These are phyloP conservation scores for Aspergillus quadrilineatus DNA, from an alignment of 2,329 filamentous ascomycete genomes.

Conservation along the genomic window DNA sequence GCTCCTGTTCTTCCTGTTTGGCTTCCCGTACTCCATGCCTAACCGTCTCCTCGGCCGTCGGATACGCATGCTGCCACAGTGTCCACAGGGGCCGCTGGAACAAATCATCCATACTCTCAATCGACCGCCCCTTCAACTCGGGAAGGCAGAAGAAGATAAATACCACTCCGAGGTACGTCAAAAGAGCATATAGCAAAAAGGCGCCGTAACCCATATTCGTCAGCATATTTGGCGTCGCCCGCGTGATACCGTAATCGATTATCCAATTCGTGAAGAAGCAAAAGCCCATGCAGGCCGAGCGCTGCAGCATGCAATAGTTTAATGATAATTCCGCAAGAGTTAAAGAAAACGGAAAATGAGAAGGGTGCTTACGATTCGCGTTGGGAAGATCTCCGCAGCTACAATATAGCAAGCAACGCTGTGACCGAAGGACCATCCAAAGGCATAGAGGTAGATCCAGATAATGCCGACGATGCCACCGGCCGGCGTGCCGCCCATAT, in stretches of 20 bases:
- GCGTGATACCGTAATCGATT: constrained; percentile 8
- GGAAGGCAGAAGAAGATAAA: constrained; percentile 11
- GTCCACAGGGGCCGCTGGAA: constrained; percentile 39
- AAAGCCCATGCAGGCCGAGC: constrained; percentile 6
- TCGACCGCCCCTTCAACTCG: constrained; percentile 4
- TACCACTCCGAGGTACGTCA: background rate
- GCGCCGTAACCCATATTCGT: constrained; percentile 6
- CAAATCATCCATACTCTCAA: constrained; percentile 38
- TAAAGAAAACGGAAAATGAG: background rate
- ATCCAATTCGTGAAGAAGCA: constrained; percentile 13
- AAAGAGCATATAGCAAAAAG: background rate
- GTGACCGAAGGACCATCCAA: constrained; percentile 8
- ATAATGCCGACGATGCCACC: constrained; percentile 4
- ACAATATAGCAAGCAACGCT: constrained; percentile 8
- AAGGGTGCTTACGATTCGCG: constrained; percentile 1
- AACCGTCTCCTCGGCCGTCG: constrained; percentile 3
- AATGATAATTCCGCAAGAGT: no score
- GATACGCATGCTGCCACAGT: constrained; percentile 35
- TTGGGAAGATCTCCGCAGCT: constrained; percentile 8
- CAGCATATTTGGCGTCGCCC: constrained; percentile 4
- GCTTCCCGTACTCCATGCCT: background rate
- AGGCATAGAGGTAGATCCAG: constrained; percentile 9
- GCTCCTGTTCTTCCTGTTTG: background rate
- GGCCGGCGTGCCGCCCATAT: background rate
- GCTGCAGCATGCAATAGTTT: background rate